Evolutionary conservation across 345 rosid genomes (phyloP), one percentile per base, ranked within the genome.

Genomic region (Citropsis articulata): DNA sequence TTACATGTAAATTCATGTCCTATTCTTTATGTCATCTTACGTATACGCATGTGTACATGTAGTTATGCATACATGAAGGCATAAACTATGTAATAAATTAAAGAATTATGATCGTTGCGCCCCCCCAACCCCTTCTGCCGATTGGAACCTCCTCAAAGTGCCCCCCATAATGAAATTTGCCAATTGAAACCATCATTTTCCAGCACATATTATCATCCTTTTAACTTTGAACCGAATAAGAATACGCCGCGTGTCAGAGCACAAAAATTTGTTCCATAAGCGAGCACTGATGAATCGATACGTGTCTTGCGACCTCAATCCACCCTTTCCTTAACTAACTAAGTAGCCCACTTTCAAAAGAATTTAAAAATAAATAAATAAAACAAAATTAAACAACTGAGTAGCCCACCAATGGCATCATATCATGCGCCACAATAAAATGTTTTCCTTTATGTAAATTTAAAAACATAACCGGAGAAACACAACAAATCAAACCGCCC

Each of bases 141-240:
- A 48, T 59, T 40, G 81, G 84, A 82, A 82, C 86, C 85, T 67
- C 65, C 66, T 50, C 36, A 9, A 7, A 69, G n/a, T 80, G 74
- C 78, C 78, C 33, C 81, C 81, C 80, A 62, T 61, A 59, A 53
- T 63, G 80, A 61, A 57, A 45, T 72, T 72, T 64, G 66, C 50
- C 67, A 35, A 78, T 48, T 68, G 7, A 66, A 63, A 7, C 80
- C 84, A 77, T 82, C 84, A 33, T 72, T 79, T 53, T 81, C 82
- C 56, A 66, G 75, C 77, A 50, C 73, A 74, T 0, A 45, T 75
- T 36, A 16, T 27, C 21, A 13, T 62, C 7, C 28, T 48, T 72
- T 40, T 55, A 69, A n/a, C 81, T 81, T 75, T 71, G 79, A 66
- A 74, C 78, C 86, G 78, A 84, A 85, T 85, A 79, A 63, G 7